Percentiles rank a stretch among this genome's conserved stretches.
These are phyloP conservation scores for Apiospora arundinis DNA, from an alignment of 2,329 filamentous ascomycete genomes.

Conservation along the genomic window DNA sequence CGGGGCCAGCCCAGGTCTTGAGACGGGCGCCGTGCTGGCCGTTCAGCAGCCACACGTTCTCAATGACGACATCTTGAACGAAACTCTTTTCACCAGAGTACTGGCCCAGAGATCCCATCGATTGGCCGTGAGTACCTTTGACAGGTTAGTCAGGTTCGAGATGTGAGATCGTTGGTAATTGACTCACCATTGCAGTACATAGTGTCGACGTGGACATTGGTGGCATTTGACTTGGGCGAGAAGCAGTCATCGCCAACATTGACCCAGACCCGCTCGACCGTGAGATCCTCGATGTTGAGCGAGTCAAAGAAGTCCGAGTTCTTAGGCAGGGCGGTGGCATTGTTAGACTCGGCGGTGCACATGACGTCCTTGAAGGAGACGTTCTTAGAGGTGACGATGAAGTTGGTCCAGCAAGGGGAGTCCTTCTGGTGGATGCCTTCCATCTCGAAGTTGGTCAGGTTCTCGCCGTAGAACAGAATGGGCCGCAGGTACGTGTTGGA, in stretches of 20 bases:
- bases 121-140: conserved; percentile 58
- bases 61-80: conserved; percentile 62
- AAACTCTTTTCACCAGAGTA: conserved; percentile 60
- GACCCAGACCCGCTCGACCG: conserved; percentile 55
- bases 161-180: no score
- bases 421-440: conserved; percentile 65
- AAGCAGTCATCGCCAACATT: conserved; percentile 67
- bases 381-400: conserved; percentile 62
- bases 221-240: conserved; percentile 65
- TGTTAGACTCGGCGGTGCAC: conserved; percentile 58
- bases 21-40: conserved; percentile 61
- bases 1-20: conserved; percentile 65
- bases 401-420: conserved; percentile 69
- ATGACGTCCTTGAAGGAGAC: conserved; percentile 60
- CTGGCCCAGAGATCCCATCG: conserved; percentile 65
- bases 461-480: conserved; percentile 66
- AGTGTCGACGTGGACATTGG: conserved; percentile 63
- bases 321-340: conserved; percentile 54
- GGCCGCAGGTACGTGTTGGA: conserved; percentile 63
- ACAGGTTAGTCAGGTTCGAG: not conserved
- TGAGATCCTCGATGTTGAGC: conserved; percentile 60
- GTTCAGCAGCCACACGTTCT: conserved; percentile 63
- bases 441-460: conserved; percentile 62
- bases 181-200: conserved; percentile 60
- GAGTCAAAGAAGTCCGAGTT: conserved; percentile 71